Base-by-base conservation (phyloP, 176 grass and related monocot species). In the Musa beccarii region DNA sequence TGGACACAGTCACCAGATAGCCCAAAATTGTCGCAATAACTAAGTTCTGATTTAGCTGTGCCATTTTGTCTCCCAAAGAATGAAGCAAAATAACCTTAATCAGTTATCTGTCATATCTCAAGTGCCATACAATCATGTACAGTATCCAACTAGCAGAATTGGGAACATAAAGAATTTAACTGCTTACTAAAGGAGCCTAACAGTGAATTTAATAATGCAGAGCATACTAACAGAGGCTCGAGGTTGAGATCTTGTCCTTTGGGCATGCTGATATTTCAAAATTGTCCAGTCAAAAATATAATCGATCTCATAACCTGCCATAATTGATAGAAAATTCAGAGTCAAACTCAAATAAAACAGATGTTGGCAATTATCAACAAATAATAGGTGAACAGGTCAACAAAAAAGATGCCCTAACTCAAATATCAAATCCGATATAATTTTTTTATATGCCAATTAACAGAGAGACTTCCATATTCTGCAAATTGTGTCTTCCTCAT, bases 211-310 rank as follows among this genome's bases (percentile, higher is more conserved):
- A 25, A 14, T 14, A 74, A 50, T 71, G 22, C 6, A 74, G 61
- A 85, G 53, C 7, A 76, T 76, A 86, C 84, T 77, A 82, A 86
- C 84, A 78, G 79, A 79, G 3, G 73, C 61, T 51, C 75, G 80
- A 79, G 68, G 74, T 68, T 86, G 66, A 83, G 86, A 80, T 85
- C 63, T 81, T 79, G 64, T 63, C 68, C 85, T 92, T 77, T 92
- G 89, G 9, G 78, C 75, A 79, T 96, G 88, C 79, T 92, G 89
- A 75, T 90, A 87, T 84, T 86, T 96, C 83, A 96, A 79, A 74
- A 92, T 76, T 51, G 89, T 92, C 93, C 93, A 96, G 81, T 96
- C 90, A n/a, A 92, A 96, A 65, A 96, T 87, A 80, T 84, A 96
- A 86, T 96, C 93, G 83, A 88, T 90, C 67, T 90, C 89, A 81